A percentile compares a stretch with the other conserved stretches of the same genome.
These are phyloP conservation scores for Bipolaris bicolor DNA, from an alignment of 2,329 filamentous ascomycete species.

Conservation along the genomic window DNA sequence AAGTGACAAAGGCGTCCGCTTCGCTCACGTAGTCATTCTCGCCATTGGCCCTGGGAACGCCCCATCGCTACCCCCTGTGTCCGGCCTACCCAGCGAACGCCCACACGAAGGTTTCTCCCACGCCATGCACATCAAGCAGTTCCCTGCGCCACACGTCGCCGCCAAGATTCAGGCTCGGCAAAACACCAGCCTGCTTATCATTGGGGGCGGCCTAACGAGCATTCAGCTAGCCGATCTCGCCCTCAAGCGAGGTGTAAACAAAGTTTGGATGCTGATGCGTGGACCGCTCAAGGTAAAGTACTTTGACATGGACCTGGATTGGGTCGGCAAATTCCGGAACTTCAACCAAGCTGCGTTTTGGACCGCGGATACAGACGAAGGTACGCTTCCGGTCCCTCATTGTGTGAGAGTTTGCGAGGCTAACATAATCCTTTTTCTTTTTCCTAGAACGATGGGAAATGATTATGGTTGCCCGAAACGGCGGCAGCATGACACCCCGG, in stretches of 20 bases:
- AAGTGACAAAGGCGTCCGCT: slow-evolving; percentile 61
- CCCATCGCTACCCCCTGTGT: slow-evolving; percentile 54
- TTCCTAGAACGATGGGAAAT: slow-evolving; percentile 66
- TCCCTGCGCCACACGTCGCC: slow-evolving; percentile 62
- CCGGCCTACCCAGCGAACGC: slow-evolving; percentile 45
- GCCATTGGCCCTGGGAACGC: slow-evolving; percentile 72
- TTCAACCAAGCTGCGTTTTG: slow-evolving; percentile 78
- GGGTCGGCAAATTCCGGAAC: slow-evolving; percentile 85
- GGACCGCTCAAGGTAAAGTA: slow-evolving; percentile 69
- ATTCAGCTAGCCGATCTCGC: slow-evolving; percentile 74
- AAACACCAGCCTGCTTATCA: slow-evolving; percentile 68
- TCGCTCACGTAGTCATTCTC: slow-evolving; percentile 69
- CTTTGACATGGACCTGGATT: slow-evolving; percentile 77
- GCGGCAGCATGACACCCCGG: slow-evolving; percentile 75
- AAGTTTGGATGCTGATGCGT: slow-evolving; percentile 74
- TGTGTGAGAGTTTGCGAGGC: too few species aligned
- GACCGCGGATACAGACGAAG: slow-evolving; percentile 72
- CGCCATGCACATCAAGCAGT: slow-evolving; percentile 66
- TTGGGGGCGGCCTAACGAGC: slow-evolving; percentile 78
- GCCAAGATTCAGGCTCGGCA: slow-evolving; percentile 56
- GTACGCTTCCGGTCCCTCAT: slow-evolving; percentile 29
- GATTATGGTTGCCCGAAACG: slow-evolving; percentile 69
- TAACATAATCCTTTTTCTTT: neutral
- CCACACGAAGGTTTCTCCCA: slow-evolving; percentile 63
- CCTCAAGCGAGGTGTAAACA: slow-evolving; percentile 67